These are phyloP conservation scores for Mortierella claussenii DNA, from an alignment of 192 early-diverging fungal species.

Conservation along the genomic window DNA sequence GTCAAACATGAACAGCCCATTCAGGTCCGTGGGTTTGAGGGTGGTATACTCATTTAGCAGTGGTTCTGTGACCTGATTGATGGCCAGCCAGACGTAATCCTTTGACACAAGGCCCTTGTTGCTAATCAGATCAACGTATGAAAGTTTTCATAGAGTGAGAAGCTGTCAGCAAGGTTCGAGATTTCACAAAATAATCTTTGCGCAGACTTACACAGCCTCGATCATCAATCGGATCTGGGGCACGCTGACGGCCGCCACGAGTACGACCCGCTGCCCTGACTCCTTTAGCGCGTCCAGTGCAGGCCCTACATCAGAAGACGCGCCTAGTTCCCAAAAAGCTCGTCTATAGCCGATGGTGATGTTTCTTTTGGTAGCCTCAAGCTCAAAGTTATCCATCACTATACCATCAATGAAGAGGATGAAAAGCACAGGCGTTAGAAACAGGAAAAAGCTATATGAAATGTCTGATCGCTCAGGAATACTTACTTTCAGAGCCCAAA, in stretches of 20 bases:
- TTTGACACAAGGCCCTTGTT: constrained; percentile 37
- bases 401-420: not conserved
- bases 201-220: constrained; percentile 52
- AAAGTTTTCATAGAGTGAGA: not conserved
- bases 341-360: constrained; percentile 50
- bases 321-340: constrained; percentile 50
- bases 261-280: constrained; percentile 57
- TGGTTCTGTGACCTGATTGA: constrained; percentile 53
- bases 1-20: constrained; percentile 59
- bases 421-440: not conserved
- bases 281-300: constrained; percentile 41
- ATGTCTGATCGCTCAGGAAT: not conserved
- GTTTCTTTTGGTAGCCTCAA: constrained; percentile 39
- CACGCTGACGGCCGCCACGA: constrained; percentile 54
- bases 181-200: no score
- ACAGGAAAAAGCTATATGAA: not conserved
- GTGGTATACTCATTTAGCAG: constrained; percentile 9
- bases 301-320: constrained; percentile 25
- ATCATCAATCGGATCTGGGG: constrained; percentile 52
- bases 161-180: no score
- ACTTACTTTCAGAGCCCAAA: constrained; percentile 59
- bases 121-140: constrained; percentile 3
- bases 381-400: constrained; percentile 56
- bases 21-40: constrained; percentile 43
- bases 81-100: constrained; percentile 58